These are phyloP conservation scores for Papiliotrema terrestris DNA, from an alignment of 1,284 basidiomycete genomes.

Conservation along the genomic window DNA sequence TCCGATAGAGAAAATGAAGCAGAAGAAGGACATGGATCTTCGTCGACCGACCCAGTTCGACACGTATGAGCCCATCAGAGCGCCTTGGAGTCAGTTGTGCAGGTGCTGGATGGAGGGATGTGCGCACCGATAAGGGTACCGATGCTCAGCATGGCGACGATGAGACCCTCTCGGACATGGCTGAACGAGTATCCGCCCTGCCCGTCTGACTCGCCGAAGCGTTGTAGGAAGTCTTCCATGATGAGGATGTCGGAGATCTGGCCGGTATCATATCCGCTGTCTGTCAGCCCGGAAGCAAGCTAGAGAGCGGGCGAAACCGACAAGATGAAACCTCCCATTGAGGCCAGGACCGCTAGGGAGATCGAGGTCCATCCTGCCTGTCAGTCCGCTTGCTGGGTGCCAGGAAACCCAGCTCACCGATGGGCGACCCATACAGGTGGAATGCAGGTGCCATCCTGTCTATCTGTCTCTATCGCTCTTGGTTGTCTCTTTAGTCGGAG, in stretches of 20 bases:
- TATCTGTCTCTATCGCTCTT: too few relatives aligned
- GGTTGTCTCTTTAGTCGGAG: too few relatives aligned
- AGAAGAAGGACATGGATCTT: constrained; percentile 67
- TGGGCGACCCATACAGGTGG: not conserved
- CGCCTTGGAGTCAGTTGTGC: constrained; percentile 20
- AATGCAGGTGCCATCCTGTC: not conserved
- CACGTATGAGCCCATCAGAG: constrained; percentile 57
- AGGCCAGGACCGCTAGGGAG: constrained; percentile 53
- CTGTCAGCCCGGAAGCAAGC: not conserved
- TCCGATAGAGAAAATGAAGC: constrained; percentile 64
- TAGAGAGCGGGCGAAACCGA: constrained; percentile 1
- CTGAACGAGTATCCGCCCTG: constrained; percentile 56
- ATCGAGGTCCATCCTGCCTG: constrained; percentile 12
- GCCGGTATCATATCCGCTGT: constrained; percentile 56
- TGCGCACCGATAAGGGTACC: constrained; percentile 58
- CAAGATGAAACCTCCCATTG: constrained; percentile 75
- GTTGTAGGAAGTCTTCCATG: constrained; percentile 54
- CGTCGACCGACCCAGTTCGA: constrained; percentile 68
- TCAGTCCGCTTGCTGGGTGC: not conserved
- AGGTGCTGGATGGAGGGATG: not conserved
- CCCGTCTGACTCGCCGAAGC: constrained; percentile 19
- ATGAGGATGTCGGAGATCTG: constrained; percentile 73
- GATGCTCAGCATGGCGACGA: constrained; percentile 61
- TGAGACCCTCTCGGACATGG: constrained; percentile 57
- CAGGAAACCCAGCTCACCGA: not conserved